These are phyloP conservation scores for Neurospora intermedia DNA, from an alignment of 495 filamentous ascomycete species.

Conservation along the genomic window DNA sequence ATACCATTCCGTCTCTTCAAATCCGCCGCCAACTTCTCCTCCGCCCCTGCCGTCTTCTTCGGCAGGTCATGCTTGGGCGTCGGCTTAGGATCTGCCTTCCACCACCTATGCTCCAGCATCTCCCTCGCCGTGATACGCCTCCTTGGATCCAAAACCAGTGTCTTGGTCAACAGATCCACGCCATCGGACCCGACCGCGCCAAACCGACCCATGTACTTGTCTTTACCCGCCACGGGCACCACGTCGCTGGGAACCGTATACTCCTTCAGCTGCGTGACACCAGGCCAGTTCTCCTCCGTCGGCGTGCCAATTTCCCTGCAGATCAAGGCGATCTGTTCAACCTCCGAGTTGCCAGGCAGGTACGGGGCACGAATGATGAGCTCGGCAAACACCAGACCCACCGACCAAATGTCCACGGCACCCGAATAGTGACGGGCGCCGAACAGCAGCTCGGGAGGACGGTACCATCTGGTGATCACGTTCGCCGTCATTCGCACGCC, in stretches of 20 bases:
- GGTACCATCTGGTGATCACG: constrained; percentile 96
- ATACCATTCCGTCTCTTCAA: constrained; percentile 71
- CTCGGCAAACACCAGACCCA: constrained; percentile 87
- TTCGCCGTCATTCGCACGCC: constrained; percentile 81
- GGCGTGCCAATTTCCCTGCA: constrained; percentile 81
- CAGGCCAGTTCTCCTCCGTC: constrained; percentile 91
- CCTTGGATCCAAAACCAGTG: constrained; percentile 74
- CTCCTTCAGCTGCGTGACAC: constrained; percentile 68
- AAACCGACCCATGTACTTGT: constrained; percentile 62
- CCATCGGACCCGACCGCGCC: constrained; percentile 68
- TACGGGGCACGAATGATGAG: constrained; percentile 72
- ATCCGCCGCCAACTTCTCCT: constrained; percentile 73
- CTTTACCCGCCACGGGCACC: constrained; percentile 51
- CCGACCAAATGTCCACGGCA: constrained; percentile 91
- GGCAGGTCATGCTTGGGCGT: constrained; percentile 79
- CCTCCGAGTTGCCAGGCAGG: constrained; percentile 56
- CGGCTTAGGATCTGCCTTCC: constrained; percentile 70
- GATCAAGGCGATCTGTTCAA: constrained; percentile 72
- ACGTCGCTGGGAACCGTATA: constrained; percentile 55
- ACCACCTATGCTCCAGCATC: constrained; percentile 78
- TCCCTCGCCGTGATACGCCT: constrained; percentile 66
- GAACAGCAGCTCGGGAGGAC: constrained; percentile 86
- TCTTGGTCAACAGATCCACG: constrained; percentile 76
- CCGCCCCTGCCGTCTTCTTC: constrained; percentile 44
- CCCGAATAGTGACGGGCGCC: constrained; percentile 82